Evolutionary conservation across 345 rosid species (phyloP), one percentile per base, ranked within the genome.

Genomic region (Eucalyptus sideroxylon): DNA sequence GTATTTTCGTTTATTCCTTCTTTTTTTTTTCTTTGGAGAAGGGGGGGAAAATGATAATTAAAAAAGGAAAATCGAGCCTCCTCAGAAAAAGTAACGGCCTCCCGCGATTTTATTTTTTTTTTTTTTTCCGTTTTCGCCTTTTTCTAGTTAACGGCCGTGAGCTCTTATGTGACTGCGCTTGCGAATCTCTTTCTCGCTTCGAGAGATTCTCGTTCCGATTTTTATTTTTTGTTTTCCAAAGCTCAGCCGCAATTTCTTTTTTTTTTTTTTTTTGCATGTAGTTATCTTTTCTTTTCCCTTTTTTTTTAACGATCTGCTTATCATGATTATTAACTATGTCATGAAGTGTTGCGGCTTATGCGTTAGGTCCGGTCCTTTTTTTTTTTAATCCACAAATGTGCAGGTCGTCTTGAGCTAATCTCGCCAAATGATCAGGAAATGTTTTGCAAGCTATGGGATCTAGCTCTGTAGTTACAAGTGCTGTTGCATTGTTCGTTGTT

Each of bases 371-470:
- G 23, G 3, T 16, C 10, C 9, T 31, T 7, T 50, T 50, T 7
- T 9, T 7, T 31, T 7, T 31, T 1, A 31, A 31, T 31, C 6
- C 42, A 8, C 2, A 0, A 31, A 31, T 1, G 19, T 31, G 4
- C 40, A 16, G 3, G 14, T 2, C 2, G 2, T 5, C 24, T 11
- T 13, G 0, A 34, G 42, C 24, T 5, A 3, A 69, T 34, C 23
- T 69, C 4, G 13, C 4, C 13, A 3, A 31, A 4, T 6, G 7
- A 2, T 34, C 7, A 1, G 3, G 45, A 19, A 72, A 72, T 31
- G 42, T 16, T 34, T 2, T 5, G 8, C 44, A 34, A 34, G 44
- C 26, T 17, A 34, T 21, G 6, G 7, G 23, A 19, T 37, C 26
- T 21, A 16, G 42, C 80, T 67, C 1, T 37, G 2, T 4, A 8